Base-by-base conservation (phyloP, 176 grass and related monocot species). In the Rhynchospora pubera region DNA sequence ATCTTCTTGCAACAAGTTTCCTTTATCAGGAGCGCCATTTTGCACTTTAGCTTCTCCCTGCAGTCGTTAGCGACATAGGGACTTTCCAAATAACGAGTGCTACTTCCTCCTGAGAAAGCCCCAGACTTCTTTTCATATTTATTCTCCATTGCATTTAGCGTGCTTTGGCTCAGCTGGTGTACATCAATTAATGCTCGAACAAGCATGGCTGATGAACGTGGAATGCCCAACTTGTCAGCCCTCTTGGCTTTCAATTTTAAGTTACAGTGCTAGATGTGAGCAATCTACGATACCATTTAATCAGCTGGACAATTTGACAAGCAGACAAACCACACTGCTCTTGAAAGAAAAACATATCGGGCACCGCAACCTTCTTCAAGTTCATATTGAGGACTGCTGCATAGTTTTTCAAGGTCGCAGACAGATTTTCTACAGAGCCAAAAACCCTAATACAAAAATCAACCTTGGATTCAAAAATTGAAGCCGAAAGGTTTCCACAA, bases 21-120 rank as follows among this genome's bases (percentile, higher is more conserved):
- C 14, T n/a, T 82, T 26, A 44, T 11, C 8, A 91, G 79, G 58
- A 97, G 87, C 78, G 90, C 87, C 84, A 88, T 78, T 82, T 91
- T 97, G 0, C 74, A 82, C 64, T 28, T 34, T 12, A 6, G 89
- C 26, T 28, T 28, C 26, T 28, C 26, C 26, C 26, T 28, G 73
- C 45, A 8, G 0, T 9, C 59, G 65, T 23, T 0, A 81, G 8
- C 10, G 7, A 3, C 32, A 60, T 28, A 28, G 83, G 7, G 1
- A 7, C 56, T n/a, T n/a, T 66, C 13, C 45, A 8, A 0, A 65
- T 57, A 1, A 84, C 46, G 18, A 12, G 0, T 0, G 44, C 1
- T n/a, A 89, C 50, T 9, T 91, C 58, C n/a, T 55, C 60, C 15
- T 83, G 55, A 3, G 84, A 85, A 81, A 78, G 84, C 15, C 90